Evolutionary conservation across 1,284 basidiomycete species (phyloP).

Genomic region (Heterobasidion annosum): DNA sequence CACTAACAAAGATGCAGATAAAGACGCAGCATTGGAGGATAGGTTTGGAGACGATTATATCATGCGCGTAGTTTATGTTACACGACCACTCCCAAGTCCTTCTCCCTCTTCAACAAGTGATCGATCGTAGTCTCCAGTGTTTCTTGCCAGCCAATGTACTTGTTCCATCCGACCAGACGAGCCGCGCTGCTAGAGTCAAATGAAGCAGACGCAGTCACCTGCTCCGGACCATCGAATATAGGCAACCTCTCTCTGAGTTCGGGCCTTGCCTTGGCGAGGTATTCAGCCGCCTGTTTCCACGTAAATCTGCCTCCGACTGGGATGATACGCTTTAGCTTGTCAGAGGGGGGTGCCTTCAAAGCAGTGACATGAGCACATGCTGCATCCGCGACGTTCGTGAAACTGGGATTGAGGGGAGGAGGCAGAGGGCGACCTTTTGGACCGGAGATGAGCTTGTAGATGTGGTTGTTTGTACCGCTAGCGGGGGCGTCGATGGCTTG

Average conservation of each 20-base stretch:
- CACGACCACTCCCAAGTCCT: background rate
- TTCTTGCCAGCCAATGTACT: background rate
- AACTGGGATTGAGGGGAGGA: background rate
- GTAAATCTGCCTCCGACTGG: background rate
- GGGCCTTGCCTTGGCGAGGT: background rate
- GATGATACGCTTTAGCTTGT: constrained; percentile 1
- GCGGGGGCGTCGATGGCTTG: constrained; percentile 1
- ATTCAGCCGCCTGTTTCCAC: constrained; percentile 1
- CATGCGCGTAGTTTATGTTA: too few relatives aligned
- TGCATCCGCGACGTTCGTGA: background rate
- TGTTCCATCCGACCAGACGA: background rate
- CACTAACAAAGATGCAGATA: too few relatives aligned
- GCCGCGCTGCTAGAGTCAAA: background rate
- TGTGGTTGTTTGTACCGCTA: background rate
- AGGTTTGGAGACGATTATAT: too few relatives aligned
- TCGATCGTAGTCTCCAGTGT: background rate
- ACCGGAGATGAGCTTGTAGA: background rate
- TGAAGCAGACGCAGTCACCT: background rate
- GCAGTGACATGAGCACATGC: background rate
- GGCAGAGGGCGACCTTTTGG: background rate
- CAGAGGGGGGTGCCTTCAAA: background rate
- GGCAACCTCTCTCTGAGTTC: background rate
- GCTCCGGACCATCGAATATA: background rate
- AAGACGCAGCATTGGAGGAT: too few relatives aligned
- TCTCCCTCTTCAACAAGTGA: background rate